Conservation (phyloP, 73 alveolate genomes). For the Tetrahymena thermophila region DNA sequence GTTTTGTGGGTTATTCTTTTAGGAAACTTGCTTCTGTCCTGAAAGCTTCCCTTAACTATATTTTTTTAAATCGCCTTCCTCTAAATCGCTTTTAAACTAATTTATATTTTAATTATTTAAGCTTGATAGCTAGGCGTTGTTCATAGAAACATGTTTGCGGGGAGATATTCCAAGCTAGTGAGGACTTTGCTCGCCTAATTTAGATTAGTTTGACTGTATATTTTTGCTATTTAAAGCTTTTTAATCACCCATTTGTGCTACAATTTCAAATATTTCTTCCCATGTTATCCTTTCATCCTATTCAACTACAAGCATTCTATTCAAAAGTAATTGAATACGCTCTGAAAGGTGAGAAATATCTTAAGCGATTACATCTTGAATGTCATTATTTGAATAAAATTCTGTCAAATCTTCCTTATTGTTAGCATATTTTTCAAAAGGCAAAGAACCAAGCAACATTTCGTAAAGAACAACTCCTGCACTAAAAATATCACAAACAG, state of each 20-base stretch:
- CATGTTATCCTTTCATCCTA: not conserved
- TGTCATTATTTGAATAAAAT: not conserved
- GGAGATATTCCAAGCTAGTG: not conserved
- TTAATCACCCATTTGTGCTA: not conserved
- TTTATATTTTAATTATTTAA: not conserved
- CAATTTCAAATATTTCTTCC: not conserved
- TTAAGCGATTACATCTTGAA: not conserved
- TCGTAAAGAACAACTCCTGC: not conserved
- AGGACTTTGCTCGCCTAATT: not conserved
- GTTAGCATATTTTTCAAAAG: not conserved
- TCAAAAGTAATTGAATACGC: not conserved
- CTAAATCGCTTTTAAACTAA: not conserved
- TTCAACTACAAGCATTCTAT: not conserved
- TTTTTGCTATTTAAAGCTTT: not conserved
- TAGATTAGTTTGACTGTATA: not conserved
- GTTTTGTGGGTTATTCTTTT: not conserved
- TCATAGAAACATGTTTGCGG: not conserved
- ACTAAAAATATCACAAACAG: not conserved
- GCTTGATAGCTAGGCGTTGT: not conserved
- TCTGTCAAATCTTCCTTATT: not conserved
- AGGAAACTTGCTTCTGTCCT: not conserved
- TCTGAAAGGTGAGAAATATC: not conserved
- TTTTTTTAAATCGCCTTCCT: not conserved
- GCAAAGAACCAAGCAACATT: not conserved
- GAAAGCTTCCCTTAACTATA: not conserved